Percentiles rank a stretch among this genome's conserved stretches.
phyloP scores from a whole-genome alignment of 495 filamentous ascomycete species.

The Polyplosphaeria fusca region DNA sequence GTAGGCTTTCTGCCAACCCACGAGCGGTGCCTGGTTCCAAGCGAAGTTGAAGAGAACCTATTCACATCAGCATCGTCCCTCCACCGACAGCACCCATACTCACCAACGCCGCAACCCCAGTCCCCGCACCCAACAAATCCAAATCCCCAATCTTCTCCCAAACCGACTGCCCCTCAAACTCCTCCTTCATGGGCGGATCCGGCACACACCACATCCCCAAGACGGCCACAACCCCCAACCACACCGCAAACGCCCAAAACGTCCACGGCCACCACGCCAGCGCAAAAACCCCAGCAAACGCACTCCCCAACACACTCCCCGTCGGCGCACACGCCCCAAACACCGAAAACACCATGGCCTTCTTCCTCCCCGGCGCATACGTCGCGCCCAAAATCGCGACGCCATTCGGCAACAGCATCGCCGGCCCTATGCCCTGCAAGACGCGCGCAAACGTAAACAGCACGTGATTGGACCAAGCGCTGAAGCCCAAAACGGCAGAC shows the following conservation, averaged over 20 bases:
- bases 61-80: too few relatives aligned
- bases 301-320: constrained; percentile 2
- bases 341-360: constrained; percentile 26
- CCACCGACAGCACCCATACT: too few relatives aligned
- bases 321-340: constrained; percentile 32
- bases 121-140: constrained; percentile 19
- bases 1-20: constrained; percentile 48
- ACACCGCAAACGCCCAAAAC: constrained; percentile 22
- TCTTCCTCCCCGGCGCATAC: constrained; percentile 33
- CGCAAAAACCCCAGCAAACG: constrained; percentile 1
- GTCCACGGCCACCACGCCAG: constrained; percentile 31
- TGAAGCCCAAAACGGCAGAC: constrained; percentile 23
- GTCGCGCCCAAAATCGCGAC: constrained; percentile 48
- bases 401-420: constrained; percentile 51
- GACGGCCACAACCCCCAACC: neutral
- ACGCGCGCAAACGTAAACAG: constrained; percentile 50
- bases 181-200: neutral
- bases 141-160: constrained; percentile 5
- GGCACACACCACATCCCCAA: constrained; percentile 32
- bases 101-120: constrained; percentile 38
- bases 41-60: constrained; percentile 51
- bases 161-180: neutral
- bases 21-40: constrained; percentile 50
- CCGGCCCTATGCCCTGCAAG: constrained; percentile 54
- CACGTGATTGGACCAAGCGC: constrained; percentile 39